Conservation (phyloP, 768 basidiomycete genomes). For the Boletus sp. region DNA sequence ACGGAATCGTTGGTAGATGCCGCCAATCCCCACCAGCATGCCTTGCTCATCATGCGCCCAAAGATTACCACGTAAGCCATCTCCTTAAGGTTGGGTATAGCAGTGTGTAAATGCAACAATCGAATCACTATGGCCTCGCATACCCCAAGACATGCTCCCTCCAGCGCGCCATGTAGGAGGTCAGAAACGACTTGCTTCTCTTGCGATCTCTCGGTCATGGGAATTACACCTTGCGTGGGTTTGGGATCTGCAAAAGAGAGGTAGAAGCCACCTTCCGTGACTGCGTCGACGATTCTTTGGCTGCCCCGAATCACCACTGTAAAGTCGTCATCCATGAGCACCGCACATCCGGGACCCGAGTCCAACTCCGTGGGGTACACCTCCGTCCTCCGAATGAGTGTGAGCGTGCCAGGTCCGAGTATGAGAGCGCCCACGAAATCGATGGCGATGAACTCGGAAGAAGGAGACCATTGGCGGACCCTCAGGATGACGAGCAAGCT, state of each 20-base stretch:
- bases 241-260: constrained; percentile 9
- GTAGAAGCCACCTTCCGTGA: constrained; percentile 21
- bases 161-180: constrained; percentile 5
- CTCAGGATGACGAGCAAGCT: constrained; percentile 6
- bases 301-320: constrained; percentile 13
- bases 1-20: constrained; percentile 5
- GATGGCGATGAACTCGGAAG: neutral
- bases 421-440: constrained; percentile 13
- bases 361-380: constrained; percentile 6
- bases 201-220: neutral
- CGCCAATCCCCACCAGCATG: constrained; percentile 12
- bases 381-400: constrained; percentile 9
- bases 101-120: constrained; percentile 4
- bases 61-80: neutral
- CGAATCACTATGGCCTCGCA: constrained; percentile 16
- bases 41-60: constrained; percentile 4
- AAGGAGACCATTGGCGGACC: constrained; percentile 6
- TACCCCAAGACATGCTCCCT: constrained; percentile 14
- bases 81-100: constrained; percentile 8
- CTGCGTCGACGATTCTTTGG: constrained; percentile 14
- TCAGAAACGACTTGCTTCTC: constrained; percentile 9
- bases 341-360: constrained; percentile 12
- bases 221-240: neutral
- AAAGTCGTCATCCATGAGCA: constrained; percentile 19
- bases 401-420: constrained; percentile 17